Evolutionary conservation across 1,284 basidiomycete genomes (phyloP).

Genomic region (Gymnopus androsaceus): DNA sequence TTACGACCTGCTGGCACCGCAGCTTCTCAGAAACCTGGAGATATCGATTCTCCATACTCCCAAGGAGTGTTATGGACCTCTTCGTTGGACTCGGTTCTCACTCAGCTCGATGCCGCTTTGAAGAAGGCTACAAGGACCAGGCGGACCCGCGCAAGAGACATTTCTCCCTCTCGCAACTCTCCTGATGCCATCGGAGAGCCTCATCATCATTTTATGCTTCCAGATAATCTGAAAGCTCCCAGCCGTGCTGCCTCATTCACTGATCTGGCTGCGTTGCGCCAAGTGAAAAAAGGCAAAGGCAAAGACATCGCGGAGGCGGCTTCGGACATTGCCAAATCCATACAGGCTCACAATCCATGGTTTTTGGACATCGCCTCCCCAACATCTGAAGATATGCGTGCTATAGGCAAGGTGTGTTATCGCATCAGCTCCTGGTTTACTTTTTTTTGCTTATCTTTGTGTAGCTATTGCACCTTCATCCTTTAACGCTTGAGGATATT

Average conservation of each 20-base stretch:
- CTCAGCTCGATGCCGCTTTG: constrained; percentile 55
- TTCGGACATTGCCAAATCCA: constrained; percentile 14
- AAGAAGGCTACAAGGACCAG: constrained; percentile 42
- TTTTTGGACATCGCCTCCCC: constrained; percentile 93
- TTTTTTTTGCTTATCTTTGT: constrained; percentile 6
- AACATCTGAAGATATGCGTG: constrained; percentile 86
- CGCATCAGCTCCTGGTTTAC: background rate
- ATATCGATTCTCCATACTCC: background rate
- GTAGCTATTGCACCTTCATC: constrained; percentile 87
- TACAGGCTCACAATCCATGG: constrained; percentile 61
- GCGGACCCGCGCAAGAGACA: constrained; percentile 33
- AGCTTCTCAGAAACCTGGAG: background rate
- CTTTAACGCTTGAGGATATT: constrained; percentile 93
- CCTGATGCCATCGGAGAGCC: constrained; percentile 4
- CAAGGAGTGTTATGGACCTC: constrained; percentile 54
- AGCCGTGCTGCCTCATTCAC: constrained; percentile 32
- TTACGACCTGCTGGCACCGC: constrained; percentile 23
- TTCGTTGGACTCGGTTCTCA: constrained; percentile 57
- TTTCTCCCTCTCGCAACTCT: constrained; percentile 12
- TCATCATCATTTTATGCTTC: constrained; percentile 41
- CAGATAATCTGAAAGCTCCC: constrained; percentile 28
- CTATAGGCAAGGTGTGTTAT: constrained; percentile 75
- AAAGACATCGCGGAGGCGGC: constrained; percentile 1
- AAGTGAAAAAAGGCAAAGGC: constrained; percentile 41
- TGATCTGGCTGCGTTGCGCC: constrained; percentile 27